These are phyloP conservation scores for Hebeloma cylindrosporum DNA, from an alignment of 768 basidiomycete species.

Conservation along the genomic window DNA sequence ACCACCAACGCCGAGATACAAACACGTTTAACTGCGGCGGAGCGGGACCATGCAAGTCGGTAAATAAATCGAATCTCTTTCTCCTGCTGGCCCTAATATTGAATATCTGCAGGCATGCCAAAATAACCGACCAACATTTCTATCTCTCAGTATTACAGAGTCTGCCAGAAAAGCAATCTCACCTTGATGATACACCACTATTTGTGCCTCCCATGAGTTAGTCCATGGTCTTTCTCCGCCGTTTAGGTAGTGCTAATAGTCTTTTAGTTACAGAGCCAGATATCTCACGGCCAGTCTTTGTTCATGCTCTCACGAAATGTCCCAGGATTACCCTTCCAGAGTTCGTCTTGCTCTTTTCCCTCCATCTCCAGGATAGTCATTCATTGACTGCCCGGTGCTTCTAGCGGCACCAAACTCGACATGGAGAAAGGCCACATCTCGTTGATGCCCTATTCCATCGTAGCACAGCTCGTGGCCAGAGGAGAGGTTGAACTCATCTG, in stretches of 20 bases:
- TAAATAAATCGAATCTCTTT: conserved; percentile 26
- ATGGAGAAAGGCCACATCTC: conserved; percentile 84
- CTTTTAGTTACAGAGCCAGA: conserved; percentile 74
- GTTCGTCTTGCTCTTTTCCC: conserved; percentile 39
- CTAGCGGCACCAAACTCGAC: conserved; percentile 65
- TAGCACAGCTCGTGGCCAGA: conserved; percentile 69
- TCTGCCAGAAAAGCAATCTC: conserved; percentile 73
- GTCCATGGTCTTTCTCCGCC: conserved; percentile 27
- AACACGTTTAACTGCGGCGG: conserved; percentile 76
- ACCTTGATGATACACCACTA: conserved; percentile 70
- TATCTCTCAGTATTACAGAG: conserved; percentile 78
- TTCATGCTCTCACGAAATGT: conserved; percentile 73
- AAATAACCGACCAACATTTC: conserved; percentile 76
- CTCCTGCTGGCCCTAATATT: background rate
- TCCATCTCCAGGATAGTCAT: background rate
- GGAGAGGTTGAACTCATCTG: conserved; percentile 80
- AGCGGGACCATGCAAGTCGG: conserved; percentile 80
- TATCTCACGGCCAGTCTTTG: conserved; percentile 74
- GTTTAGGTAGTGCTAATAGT: conserved; percentile 1
- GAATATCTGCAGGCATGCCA: conserved; percentile 57
- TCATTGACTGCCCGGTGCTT: background rate
- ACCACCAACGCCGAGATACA: conserved; percentile 69
- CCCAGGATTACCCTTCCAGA: conserved; percentile 67
- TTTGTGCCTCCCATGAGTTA: conserved; percentile 77
- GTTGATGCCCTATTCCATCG: conserved; percentile 70